Evolutionary conservation across 139 green algal genomes (phyloP), one percentile per base, ranked within the genome.

Genomic region (Haematococcus lacustris): DNA sequence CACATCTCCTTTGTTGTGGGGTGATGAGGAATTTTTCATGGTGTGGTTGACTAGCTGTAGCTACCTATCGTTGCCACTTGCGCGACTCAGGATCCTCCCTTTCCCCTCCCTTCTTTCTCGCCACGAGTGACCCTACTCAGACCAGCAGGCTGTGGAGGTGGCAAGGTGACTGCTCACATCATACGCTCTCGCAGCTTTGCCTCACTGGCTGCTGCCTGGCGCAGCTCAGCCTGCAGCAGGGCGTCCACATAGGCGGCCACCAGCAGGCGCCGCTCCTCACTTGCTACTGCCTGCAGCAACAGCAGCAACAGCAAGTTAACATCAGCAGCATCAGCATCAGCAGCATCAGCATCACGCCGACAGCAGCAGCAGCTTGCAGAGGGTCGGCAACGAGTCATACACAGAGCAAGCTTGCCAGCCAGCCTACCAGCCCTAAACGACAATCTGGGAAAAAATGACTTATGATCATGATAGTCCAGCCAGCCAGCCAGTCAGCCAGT

Each of bases 161-260:
- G 43, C 43, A 53, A 53, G 9, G 9, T 17, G 9, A 30, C 40
- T 5, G 7, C 64, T 51, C 64, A 70, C 64, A 3, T 70, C 43
- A 50, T 50, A 43, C 63, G 41, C 2, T 72, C 67, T 2, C 41
- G 30, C 43, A 72, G 67, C 43, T 61, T 60, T 3, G 47, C 33
- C 67, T 72, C 28, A 34, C 43, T 33, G 21, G 38, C 13, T 5
- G 38, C 43, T 33, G 38, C 7, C 3, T 43, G 17, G 17, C 33
- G n/a, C 30, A 50, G 30, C 67, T 72, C 43, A 3, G 67, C 67
- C 47, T 35, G 17, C 43, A 43, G 28, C 67, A 72, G 43, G 25
- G 40, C 47, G 67, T 72, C 67, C 28, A 72, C 28, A 33, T 43
- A 72, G 1, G 13, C 6, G 3, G 40, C 67, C 41, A 72, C 67